Evolutionary conservation across 495 filamentous ascomycete genomes (phyloP).

Genomic region (Stereocaulon alpinum): DNA sequence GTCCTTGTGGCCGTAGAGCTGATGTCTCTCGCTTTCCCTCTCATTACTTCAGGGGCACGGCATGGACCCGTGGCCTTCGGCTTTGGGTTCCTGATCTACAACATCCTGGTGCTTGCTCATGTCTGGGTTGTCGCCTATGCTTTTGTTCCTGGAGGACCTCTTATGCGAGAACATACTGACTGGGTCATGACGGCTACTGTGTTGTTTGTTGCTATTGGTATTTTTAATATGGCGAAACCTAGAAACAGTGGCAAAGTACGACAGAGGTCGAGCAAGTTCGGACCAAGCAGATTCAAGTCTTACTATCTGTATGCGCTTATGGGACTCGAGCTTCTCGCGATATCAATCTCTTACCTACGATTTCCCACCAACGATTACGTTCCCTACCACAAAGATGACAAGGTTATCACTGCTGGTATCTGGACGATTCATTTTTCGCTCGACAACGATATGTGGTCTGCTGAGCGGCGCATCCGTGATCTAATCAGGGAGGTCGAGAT

Average conservation of each 20-base stretch:
- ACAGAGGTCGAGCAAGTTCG: conserved; percentile 28
- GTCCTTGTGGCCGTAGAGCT: conserved; percentile 66
- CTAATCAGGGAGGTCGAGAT: conserved; percentile 87
- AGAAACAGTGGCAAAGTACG: conserved; percentile 23
- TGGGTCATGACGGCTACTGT: conserved; percentile 85
- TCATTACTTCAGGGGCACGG: conserved; percentile 65
- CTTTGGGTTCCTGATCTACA: conserved; percentile 78
- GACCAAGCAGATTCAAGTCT: conserved; percentile 46
- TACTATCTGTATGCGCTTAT: conserved; percentile 69
- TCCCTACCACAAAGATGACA: conserved; percentile 80
- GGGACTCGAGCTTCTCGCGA: conserved; percentile 64
- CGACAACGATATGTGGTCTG: conserved; percentile 98
- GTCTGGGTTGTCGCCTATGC: conserved; percentile 99
- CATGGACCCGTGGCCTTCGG: conserved; percentile 73
- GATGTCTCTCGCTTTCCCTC: conserved; percentile 66
- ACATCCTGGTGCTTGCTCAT: conserved; percentile 83
- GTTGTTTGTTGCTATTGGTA: conserved; percentile 72
- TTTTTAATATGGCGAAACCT: conserved; percentile 54
- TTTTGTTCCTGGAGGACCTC: conserved; percentile 93
- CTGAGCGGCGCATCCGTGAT: conserved; percentile 86
- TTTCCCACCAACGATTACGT: conserved; percentile 89
- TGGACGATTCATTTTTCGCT: conserved; percentile 99
- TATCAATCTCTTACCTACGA: conserved; percentile 76
- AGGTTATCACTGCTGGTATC: conserved; percentile 82
- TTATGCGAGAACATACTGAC: conserved; percentile 90